phyloP scores from a whole-genome alignment of 441 rosid species.

The Mallotus japonicus region DNA sequence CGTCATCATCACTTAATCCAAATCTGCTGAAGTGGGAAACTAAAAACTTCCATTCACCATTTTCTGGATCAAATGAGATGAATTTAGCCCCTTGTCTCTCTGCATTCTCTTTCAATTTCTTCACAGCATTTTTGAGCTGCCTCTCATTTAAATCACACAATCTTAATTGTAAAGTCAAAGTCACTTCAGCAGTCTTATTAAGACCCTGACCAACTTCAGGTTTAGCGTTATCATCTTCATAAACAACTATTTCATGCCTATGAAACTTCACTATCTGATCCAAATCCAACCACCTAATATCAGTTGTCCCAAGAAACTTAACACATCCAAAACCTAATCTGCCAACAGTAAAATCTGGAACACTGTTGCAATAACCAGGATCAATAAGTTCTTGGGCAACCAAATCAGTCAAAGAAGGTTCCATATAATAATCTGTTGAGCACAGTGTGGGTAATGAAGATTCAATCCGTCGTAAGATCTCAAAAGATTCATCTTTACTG shows the following conservation, averaged over 20 bases:
- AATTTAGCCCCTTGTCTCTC: conserved; percentile 80
- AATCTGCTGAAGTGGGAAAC: conserved; percentile 92
- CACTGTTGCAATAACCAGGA: conserved; percentile 70
- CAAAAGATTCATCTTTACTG: conserved; percentile 18
- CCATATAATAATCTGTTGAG: conserved; percentile 56
- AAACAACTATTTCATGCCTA: conserved; percentile 72
- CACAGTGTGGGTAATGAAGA: conserved; percentile 54
- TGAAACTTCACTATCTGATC: conserved; percentile 67
- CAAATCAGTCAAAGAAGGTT: conserved; percentile 62
- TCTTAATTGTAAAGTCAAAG: conserved; percentile 45
- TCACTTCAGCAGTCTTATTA: conserved; percentile 90
- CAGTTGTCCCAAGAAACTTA: conserved; percentile 71
- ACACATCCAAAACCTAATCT: conserved; percentile 73
- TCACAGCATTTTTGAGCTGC: conserved; percentile 32
- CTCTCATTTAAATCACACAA: conserved; percentile 28
- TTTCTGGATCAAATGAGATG: conserved; percentile 56
- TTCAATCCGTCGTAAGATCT: conserved; percentile 31
- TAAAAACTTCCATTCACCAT: conserved; percentile 73
- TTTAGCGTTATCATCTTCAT: conserved; percentile 72
- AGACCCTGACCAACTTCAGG: conserved; percentile 79
- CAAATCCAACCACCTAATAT: conserved; percentile 68
- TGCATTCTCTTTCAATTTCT: conserved; percentile 45
- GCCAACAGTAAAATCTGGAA: conserved; percentile 71
- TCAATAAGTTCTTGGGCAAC: conserved; percentile 43
- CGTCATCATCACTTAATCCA: conserved; percentile 90